phyloP scores from a whole-genome alignment of 2,329 filamentous ascomycete genomes.

The Bipolaris oryzae region DNA sequence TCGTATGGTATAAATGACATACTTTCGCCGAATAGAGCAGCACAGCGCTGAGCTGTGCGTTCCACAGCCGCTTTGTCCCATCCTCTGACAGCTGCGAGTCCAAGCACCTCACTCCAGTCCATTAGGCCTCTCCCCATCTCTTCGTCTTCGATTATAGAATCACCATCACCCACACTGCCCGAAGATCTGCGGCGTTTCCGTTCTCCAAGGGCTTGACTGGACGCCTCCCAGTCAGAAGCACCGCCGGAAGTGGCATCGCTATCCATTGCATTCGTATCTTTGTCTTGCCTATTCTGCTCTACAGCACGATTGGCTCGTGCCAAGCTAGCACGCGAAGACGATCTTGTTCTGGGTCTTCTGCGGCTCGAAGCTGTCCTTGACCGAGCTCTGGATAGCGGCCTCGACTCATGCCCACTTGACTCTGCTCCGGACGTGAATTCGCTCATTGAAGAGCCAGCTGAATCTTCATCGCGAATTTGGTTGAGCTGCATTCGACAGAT shows the following conservation, averaged over 20 bases:
- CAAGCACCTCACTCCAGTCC: slow-evolving; percentile 87
- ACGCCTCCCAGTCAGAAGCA: slow-evolving; percentile 27
- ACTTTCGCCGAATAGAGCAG: slow-evolving; percentile 73
- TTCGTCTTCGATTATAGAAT: slow-evolving; percentile 20
- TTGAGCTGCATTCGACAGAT: slow-evolving; percentile 71
- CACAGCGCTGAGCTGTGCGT: slow-evolving; percentile 74
- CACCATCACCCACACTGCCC: slow-evolving; percentile 15
- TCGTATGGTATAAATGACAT: slow-evolving; percentile 68
- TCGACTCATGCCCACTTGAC: slow-evolving; percentile 21
- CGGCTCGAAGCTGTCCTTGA: slow-evolving; percentile 18
- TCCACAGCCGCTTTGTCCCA: slow-evolving; percentile 69
- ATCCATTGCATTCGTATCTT: slow-evolving; percentile 5
- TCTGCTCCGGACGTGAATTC: slow-evolving; percentile 38
- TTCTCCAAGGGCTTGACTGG: not conserved
- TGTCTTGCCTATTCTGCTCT: not conserved
- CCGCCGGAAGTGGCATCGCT: slow-evolving; percentile 41
- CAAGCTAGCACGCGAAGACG: slow-evolving; percentile 18
- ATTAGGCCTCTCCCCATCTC: slow-evolving; percentile 28
- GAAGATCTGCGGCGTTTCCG: slow-evolving; percentile 24
- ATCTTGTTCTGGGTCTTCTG: slow-evolving; percentile 15
- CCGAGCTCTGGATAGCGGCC: slow-evolving; percentile 22
- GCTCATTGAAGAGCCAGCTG: slow-evolving; percentile 40
- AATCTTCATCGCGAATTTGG: slow-evolving; percentile 40
- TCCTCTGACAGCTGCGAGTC: slow-evolving; percentile 75
- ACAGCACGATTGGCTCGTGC: not conserved